A percentile compares a stretch with the other conserved stretches of the same genome.
phyloP scores from a whole-genome alignment of 2,329 filamentous ascomycete genomes.

The Ophiostoma perfectum region DNA sequence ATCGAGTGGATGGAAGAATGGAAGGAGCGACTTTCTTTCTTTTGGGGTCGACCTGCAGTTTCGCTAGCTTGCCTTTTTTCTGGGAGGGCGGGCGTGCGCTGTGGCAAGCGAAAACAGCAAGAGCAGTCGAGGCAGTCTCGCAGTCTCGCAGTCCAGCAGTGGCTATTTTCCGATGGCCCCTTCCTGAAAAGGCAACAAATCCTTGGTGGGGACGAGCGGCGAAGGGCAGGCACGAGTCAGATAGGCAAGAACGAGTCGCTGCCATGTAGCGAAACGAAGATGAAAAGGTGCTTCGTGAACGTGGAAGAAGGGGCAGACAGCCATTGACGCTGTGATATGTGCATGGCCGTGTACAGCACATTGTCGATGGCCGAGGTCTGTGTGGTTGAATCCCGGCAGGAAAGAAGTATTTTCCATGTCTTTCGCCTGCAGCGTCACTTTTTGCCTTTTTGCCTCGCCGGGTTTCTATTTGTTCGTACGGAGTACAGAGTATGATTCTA shows the following conservation, averaged over 20 bases:
- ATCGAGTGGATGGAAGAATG: not conserved
- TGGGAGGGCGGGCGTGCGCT: not conserved
- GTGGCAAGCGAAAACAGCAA: constrained; percentile 4
- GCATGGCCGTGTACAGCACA: too few species aligned
- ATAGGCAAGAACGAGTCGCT: constrained; percentile 20
- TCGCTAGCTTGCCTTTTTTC: constrained; percentile 8
- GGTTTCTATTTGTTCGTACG: too few species aligned
- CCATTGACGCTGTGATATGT: too few species aligned
- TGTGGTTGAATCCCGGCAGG: too few species aligned
- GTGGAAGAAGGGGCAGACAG: too few species aligned
- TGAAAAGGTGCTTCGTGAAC: not conserved
- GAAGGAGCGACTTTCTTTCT: constrained; percentile 3
- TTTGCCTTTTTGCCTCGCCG: too few species aligned
- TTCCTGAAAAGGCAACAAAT: constrained; percentile 19
- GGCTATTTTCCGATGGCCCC: constrained; percentile 16
- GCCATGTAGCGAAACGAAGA: not conserved
- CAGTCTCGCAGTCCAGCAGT: constrained; percentile 14
- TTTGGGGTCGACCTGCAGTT: constrained; percentile 8
- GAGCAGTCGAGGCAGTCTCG: constrained; percentile 1
- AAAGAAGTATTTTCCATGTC: too few species aligned
- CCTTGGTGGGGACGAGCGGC: constrained; percentile 15
- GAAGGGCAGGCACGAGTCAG: constrained; percentile 12
- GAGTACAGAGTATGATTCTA: too few species aligned
- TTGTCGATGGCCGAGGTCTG: too few species aligned
- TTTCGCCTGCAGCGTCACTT: too few species aligned